Evolutionary conservation across 768 basidiomycete species (phyloP).

Genomic region (Sporobolomyces pararoseus): DNA sequence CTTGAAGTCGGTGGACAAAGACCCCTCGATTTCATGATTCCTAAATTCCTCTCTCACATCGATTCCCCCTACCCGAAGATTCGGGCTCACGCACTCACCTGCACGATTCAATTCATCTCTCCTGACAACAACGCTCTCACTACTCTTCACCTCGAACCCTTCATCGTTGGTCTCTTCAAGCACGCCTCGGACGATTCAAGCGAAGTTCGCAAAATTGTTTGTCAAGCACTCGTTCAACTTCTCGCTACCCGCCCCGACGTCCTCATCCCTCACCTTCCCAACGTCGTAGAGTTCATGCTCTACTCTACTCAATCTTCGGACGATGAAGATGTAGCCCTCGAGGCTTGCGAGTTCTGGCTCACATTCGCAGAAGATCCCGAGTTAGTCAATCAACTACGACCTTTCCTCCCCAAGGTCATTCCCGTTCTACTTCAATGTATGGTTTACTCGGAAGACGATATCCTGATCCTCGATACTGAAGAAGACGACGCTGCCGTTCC

Average conservation of each 20-base stretch:
- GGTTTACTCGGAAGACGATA: slow-evolving; percentile 92
- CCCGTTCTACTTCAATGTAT: slow-evolving; percentile 95
- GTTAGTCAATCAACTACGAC: slow-evolving; percentile 74
- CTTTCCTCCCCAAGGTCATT: slow-evolving; percentile 82
- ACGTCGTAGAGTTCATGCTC: slow-evolving; percentile 97
- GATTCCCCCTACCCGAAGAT: slow-evolving; percentile 83
- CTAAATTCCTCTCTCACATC: slow-evolving; percentile 83
- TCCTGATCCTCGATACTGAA: slow-evolving; percentile 90
- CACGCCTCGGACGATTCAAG: slow-evolving; percentile 89
- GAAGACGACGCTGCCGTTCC: slow-evolving; percentile 79
- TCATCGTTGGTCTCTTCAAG: slow-evolving; percentile 89
- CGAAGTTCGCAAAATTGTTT: slow-evolving; percentile 91
- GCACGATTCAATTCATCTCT: slow-evolving; percentile 86
- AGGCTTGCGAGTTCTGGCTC: slow-evolving; percentile 99
- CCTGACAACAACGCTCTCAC: slow-evolving; percentile 65
- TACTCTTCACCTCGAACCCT: slow-evolving; percentile 76
- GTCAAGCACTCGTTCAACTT: slow-evolving; percentile 87
- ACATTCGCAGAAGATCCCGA: slow-evolving; percentile 96
- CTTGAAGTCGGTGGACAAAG: slow-evolving; percentile 88
- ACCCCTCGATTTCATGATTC: slow-evolving; percentile 92
- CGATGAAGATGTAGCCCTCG: slow-evolving; percentile 88
- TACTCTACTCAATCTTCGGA: slow-evolving; percentile 81
- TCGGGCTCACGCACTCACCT: slow-evolving; percentile 88
- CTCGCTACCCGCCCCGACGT: slow-evolving; percentile 91
- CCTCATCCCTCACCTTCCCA: slow-evolving; percentile 89